Evolutionary conservation across 2,329 filamentous ascomycete genomes (phyloP), one percentile per base, ranked within the genome.

Genomic region (Zasmidium cellare): DNA sequence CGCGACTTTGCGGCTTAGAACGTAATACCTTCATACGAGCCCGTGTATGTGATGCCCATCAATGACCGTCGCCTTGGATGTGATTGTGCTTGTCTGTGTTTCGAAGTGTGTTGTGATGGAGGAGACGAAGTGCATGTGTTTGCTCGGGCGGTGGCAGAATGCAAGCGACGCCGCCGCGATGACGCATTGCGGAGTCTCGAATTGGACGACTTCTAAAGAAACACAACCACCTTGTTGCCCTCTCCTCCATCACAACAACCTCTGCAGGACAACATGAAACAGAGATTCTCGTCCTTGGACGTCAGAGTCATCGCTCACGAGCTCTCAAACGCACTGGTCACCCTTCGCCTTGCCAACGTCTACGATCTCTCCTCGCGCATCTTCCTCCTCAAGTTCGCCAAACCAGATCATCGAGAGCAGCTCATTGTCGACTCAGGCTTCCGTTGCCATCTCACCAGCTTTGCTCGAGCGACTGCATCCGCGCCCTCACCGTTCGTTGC

Each of bases 351-450:
- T 51, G 86, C 90, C 62, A 99, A 99, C 72, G 88, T 97, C 73
- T 97, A 99, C 79, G 94, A 99, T 74, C 85, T 99, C 59, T 96
- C 91, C 62, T 92, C 92, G 64, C 92, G 93, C 72, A 97, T 97
- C 71, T 91, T 97, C 71, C 87, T 97, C 23, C 84, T 99, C 75
- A 97, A 97, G 73, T 94, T 99, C 72, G 87, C 92, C 55, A 96
- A 94, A 74, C 91, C 93, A 46, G 88, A 93, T 70, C 84, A 88
- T 65, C 92, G 92, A 75, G 88, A 94, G 72, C 93, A 97, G 74
- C 82, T 99, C 24, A 81, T 99, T 52, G 86, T 99, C 68, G 94
- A 99, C 74, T 94, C 91, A 1, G 94, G 94, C 25, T 99, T 99
- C 75, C 91, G 94, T 71, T 96, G 91, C 75, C 94, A 99, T 73